These are phyloP conservation scores for Kalanchoe fedtschenkoi DNA, from an alignment of 164 flowering plant genomes.

Conservation along the genomic window DNA sequence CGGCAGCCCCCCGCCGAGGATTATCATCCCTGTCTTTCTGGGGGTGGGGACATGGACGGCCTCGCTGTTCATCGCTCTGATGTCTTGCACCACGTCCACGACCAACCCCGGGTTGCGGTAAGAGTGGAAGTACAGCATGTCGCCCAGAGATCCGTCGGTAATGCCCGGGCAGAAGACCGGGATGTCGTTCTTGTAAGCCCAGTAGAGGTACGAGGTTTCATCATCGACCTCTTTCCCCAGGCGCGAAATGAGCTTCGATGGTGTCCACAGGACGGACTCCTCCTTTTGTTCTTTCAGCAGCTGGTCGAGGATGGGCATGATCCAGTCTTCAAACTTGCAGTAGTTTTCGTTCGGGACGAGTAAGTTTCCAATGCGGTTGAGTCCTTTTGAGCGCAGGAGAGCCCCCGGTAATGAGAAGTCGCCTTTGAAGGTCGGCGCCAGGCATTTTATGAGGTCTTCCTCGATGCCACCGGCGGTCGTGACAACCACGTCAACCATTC, in stretches of 20 bases:
- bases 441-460: conserved; percentile 93
- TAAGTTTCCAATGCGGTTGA: conserved; percentile 91
- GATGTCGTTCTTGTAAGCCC: conserved; percentile 90
- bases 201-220: conserved; percentile 76
- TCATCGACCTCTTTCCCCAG: conserved; percentile 85
- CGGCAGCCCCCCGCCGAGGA: conserved; percentile 91
- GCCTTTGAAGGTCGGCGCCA: conserved; percentile 86
- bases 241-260: conserved; percentile 78
- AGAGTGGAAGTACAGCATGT: conserved; percentile 93
- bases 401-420: conserved; percentile 81
- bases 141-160: conserved; percentile 93
- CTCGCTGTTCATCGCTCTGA: conserved; percentile 84
- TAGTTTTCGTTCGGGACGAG: conserved; percentile 96
- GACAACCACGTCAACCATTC: conserved; percentile 90
- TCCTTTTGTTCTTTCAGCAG: conserved; percentile 76
- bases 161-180: conserved; percentile 89
- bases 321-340: conserved; percentile 98
- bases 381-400: conserved; percentile 69
- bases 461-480: conserved; percentile 97
- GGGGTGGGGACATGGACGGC: conserved; percentile 80
- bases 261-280: conserved; percentile 74
- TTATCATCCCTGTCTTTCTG: conserved; percentile 85
- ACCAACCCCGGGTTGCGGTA: conserved; percentile 66
- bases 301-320: conserved; percentile 75
- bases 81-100: conserved; percentile 81